Conservation (phyloP, 345 rosid genomes). For the Eucalyptus camaldulensis region DNA sequence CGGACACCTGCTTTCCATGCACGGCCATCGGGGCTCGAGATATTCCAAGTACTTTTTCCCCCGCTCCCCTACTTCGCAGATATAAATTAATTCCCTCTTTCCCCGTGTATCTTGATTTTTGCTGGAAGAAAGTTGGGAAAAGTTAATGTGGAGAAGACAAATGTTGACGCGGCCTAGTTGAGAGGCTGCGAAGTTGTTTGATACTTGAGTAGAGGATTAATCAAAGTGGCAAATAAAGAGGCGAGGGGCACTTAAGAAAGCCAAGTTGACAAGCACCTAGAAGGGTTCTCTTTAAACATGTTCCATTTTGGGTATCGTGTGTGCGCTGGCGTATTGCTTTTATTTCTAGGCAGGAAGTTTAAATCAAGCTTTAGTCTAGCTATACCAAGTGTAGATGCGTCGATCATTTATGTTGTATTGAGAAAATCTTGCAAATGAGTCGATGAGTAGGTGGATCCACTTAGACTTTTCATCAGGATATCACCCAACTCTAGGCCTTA, state of each 20-base stretch:
- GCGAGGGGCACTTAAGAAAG: background rate
- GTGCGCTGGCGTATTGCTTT: background rate
- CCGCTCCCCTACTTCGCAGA: background rate
- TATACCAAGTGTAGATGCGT: background rate
- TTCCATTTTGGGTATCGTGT: background rate
- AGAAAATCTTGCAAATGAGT: background rate
- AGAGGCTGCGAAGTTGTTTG: background rate
- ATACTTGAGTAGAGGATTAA: background rate
- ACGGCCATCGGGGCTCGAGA: constrained; percentile 1
- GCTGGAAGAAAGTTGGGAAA: background rate
- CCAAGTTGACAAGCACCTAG: background rate
- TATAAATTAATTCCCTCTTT: background rate
- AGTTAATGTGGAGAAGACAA: background rate
- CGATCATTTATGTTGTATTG: background rate
- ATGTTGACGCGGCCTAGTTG: background rate
- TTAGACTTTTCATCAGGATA: background rate
- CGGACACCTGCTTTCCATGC: constrained; percentile 22
- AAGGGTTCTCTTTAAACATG: background rate
- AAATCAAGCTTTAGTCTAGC: background rate
- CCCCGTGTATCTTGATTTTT: background rate
- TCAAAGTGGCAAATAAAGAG: background rate
- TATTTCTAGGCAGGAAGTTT: background rate
- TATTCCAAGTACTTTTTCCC: background rate
- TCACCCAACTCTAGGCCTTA: background rate
- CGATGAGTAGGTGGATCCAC: background rate